Base-by-base conservation (phyloP, 2,329 filamentous ascomycete species). In the Colletotrichum sidae region DNA sequence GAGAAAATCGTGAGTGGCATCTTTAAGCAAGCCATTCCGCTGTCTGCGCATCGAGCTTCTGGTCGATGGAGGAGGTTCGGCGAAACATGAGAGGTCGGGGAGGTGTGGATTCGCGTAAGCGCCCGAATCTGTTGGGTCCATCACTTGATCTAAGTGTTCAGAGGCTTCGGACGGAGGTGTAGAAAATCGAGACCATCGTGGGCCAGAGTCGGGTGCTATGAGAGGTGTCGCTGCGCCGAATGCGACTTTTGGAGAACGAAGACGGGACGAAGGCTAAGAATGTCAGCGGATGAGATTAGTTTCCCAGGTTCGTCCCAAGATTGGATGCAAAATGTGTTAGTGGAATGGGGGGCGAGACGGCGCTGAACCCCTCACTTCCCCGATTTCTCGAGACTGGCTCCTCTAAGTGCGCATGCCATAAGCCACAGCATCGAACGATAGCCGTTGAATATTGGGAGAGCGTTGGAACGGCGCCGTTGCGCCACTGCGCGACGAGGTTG, bases 1-100 rank as follows among this genome's bases (percentile, higher is more conserved):
- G 37, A 79, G 76, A 17, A 78, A 72, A 44, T 77, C 74, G 70
- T 78, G 76, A 42, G 74, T 77, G n/a, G 83, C 83, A 68, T 86
- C 83, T 45, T 69, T 68, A 39, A 88, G 76, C 6, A 86, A 70
- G 70, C 76, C 74, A 67, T 76, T 70, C 34, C 72, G 72, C 53
- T 65, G 57, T 44, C 66, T 70, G 10, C 68, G 69, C 47, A 71
- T 59, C 6, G 52, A 42, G 52, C 65, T 70, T 53, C 71, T 67
- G 52, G 70, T 39, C 64, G 70, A 34, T 60, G 65, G 66, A 66
- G 65, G 70, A 33, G 70, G 68, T 35, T 68, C 60, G 46, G 70
- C 71, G 59, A 64, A 69, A 17, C 69, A 68, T 41, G 69, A 64
- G 39, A 60, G 69, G 63, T 69, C 69, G 46, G 66, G 53, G 25